Conservation (phyloP, 257 asterid genomes). For the Solanum okadae region DNA sequence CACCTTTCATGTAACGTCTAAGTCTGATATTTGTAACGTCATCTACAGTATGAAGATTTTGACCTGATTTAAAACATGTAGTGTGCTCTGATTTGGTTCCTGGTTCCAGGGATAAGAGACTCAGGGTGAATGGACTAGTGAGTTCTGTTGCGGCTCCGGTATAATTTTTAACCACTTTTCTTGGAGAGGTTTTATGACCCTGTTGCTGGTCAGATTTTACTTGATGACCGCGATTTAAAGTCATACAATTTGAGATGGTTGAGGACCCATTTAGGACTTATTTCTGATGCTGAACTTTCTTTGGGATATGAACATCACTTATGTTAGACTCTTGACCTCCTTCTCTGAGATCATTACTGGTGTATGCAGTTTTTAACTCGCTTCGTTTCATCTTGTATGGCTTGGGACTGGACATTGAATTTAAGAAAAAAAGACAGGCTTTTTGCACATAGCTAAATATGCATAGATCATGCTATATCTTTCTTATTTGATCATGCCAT, state of each 20-base stretch:
- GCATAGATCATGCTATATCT: no score
- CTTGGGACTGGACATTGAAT: background rate
- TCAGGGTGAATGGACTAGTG: no score
- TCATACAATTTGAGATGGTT: conserved; percentile 92
- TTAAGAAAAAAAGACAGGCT: background rate
- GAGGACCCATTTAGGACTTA: conserved; percentile 91
- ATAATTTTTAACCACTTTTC: no score
- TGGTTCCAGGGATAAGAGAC: no score
- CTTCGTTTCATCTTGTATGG: background rate
- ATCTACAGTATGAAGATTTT: no score
- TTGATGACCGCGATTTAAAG: conserved; percentile 84
- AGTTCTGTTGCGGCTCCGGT: no score
- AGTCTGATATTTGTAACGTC: no score
- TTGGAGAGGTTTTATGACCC: conserved; percentile 82
- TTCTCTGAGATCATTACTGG: background rate
- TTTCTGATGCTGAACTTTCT: conserved; percentile 71
- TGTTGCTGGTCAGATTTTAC: conserved; percentile 75
- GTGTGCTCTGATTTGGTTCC: no score
- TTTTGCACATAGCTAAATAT: no score
- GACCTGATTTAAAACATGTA: no score
- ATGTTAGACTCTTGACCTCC: conserved; percentile 31
- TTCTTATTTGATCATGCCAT: no score
- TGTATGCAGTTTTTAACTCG: background rate
- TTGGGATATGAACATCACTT: conserved; percentile 65
- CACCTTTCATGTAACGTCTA: no score